These are phyloP conservation scores for Microdochium bolleyi DNA, from an alignment of 2,329 filamentous ascomycete species.

Conservation along the genomic window DNA sequence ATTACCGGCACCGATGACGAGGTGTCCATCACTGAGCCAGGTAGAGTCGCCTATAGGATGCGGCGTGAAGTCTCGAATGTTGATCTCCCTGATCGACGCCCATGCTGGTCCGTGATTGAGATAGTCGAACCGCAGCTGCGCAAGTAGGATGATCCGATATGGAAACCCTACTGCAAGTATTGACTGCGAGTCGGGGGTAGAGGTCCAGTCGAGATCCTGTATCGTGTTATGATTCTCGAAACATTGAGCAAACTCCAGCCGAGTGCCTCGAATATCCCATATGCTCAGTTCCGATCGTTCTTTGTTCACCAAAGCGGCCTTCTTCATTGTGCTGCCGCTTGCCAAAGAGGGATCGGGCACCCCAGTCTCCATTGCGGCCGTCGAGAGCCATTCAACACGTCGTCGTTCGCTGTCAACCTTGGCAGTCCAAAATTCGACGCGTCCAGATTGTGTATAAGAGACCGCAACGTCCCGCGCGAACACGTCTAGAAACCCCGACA, in stretches of 20 bases:
- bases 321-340: conserved; percentile 80
- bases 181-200: conserved; percentile 80
- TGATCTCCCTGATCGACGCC: conserved; percentile 77
- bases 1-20: conserved; percentile 85
- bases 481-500: conserved; percentile 74
- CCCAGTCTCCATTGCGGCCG: conserved; percentile 73
- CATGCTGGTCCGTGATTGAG: conserved; percentile 83
- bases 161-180: conserved; percentile 89
- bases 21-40: conserved; percentile 78
- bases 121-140: conserved; percentile 88
- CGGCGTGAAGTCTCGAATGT: conserved; percentile 71
- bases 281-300: conserved; percentile 72
- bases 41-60: conserved; percentile 90
- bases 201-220: conserved; percentile 88
- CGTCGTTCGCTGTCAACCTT: conserved; percentile 54
- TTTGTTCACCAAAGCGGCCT: conserved; percentile 74
- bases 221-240: conserved; percentile 69
- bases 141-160: conserved; percentile 73
- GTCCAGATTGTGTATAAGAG: conserved; percentile 69
- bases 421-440: conserved; percentile 80
- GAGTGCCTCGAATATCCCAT: conserved; percentile 78
- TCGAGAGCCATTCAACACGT: conserved; percentile 72
- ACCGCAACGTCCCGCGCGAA: conserved; percentile 83
- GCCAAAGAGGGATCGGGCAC: conserved; percentile 66
- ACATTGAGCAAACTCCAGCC: conserved; percentile 72